Evolutionary conservation across 2,329 filamentous ascomycete genomes (phyloP).

Genomic region (Bertia moriformis): DNA sequence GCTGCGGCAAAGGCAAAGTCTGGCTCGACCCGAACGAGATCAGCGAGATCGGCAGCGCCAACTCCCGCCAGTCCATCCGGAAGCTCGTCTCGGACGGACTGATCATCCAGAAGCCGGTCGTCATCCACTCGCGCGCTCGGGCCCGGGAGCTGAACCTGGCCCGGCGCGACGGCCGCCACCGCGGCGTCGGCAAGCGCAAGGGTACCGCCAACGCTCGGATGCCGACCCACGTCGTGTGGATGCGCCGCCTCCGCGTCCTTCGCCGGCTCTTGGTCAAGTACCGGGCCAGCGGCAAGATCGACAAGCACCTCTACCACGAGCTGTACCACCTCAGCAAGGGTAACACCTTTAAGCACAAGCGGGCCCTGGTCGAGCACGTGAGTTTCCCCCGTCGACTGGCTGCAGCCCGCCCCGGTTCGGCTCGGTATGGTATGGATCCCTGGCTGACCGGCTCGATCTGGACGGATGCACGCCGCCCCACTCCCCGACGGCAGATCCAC

Average conservation of each 20-base stretch:
- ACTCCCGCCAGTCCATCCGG: constrained; percentile 98
- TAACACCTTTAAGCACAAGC: constrained; percentile 99
- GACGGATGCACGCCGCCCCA: no score
- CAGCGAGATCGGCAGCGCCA: constrained; percentile 99
- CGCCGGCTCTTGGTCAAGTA: constrained; percentile 99
- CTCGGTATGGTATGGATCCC: constrained; percentile 8
- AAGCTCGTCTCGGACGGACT: constrained; percentile 99
- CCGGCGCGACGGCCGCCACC: constrained; percentile 89
- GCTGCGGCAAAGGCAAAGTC: constrained; percentile 99
- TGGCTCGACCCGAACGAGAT: constrained; percentile 99
- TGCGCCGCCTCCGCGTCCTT: constrained; percentile 98
- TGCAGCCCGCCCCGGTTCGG: no score
- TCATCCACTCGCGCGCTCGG: constrained; percentile 96
- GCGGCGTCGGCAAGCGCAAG: constrained; percentile 99
- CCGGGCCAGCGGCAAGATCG: constrained; percentile 98
- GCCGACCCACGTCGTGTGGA: constrained; percentile 98
- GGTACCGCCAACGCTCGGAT: constrained; percentile 99
- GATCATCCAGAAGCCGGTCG: constrained; percentile 99
- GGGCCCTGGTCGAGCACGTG: constrained; percentile 99
- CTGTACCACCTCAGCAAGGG: constrained; percentile 99
- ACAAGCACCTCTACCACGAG: constrained; percentile 99
- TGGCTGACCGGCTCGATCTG: constrained; percentile 3
- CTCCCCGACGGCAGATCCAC: constrained; percentile 70
- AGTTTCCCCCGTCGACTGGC: no score
- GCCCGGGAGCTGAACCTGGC: constrained; percentile 90